Evolutionary conservation across 768 basidiomycete species (phyloP), one percentile per base, ranked within the genome.

Genomic region (Agrocybe pediades): DNA sequence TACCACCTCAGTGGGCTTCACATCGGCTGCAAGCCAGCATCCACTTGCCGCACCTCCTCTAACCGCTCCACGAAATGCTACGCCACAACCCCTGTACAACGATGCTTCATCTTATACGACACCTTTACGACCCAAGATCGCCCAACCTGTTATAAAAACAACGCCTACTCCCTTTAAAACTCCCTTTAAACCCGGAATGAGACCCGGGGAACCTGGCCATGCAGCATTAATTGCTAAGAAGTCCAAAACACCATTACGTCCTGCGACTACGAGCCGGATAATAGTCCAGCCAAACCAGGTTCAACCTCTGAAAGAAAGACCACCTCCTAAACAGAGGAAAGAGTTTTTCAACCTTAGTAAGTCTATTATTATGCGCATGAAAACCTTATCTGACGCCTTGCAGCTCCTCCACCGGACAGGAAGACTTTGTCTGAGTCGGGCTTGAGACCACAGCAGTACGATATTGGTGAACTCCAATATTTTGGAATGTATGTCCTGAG

Each of bases 161-260:
- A 66, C 68, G 6, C 68, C 74, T 27, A 68, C 73, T 9, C 73
- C 73, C n/a, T 87, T 87, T 55, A 67, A 78, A 6, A 87, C 85
- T 1, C 86, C 86, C 0, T 88, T 88, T 65, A 88, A 87, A 61
- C 49, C 67, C 5, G 80, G 78, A 23, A 72, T 79, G 71, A 71
- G 70, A 56, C 78, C 80, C 42, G 73, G 72, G 30, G 73, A 78
- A 56, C 66, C 71, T 42, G 77, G 75, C 19, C 66, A 69, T 43
- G 48, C 61, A 7, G 60, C 59, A 46, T 67, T 36, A 36, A 36
- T 73, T 60, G 63, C 39, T 50, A 62, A 36, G 30, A 46, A 51
- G 9, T 26, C 49, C 16, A 71, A 56, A 56, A 51, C 24, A 57
- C 57, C 44, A 20, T 44, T 53, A 47, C 47, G 53, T 29, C 54